Evolutionary conservation across 257 asterid species (phyloP).

Genomic region (Gentiana straminea): DNA sequence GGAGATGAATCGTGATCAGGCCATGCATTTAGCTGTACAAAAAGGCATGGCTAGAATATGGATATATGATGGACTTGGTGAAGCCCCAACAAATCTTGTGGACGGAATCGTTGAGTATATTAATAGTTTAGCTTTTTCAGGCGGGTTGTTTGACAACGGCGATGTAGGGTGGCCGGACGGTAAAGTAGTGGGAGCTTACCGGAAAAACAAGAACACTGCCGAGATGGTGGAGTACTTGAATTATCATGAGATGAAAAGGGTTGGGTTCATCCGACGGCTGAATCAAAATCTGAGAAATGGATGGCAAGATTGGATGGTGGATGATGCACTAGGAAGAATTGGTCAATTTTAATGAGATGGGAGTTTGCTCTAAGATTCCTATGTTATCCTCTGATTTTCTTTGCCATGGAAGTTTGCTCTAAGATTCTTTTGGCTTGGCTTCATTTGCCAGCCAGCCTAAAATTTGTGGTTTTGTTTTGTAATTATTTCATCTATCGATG

Average conservation of each 20-base stretch:
- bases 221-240: constrained; percentile 36
- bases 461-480: no score
- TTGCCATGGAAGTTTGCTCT: no score
- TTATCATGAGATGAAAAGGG: constrained; percentile 26
- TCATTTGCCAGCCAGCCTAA: no score
- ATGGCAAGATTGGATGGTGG: constrained; percentile 41
- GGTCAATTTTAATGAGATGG: no score
- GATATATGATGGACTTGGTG: constrained; percentile 46
- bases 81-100: constrained; percentile 27
- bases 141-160: neutral
- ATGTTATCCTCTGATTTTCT: no score
- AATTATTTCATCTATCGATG: no score
- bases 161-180: neutral
- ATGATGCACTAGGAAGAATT: constrained; percentile 32
- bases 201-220: constrained; percentile 18
- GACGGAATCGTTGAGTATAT: constrained; percentile 47
- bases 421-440: no score
- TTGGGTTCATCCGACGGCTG: constrained; percentile 55
- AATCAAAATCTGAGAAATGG: constrained; percentile 43
- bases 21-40: constrained; percentile 22
- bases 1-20: constrained; percentile 17
- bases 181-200: constrained; percentile 8
- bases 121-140: neutral
- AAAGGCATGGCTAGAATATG: constrained; percentile 40
- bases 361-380: no score